Evolutionary conservation across 176 grass and related monocot species (phyloP).

Genomic region (Stipa capillata): DNA sequence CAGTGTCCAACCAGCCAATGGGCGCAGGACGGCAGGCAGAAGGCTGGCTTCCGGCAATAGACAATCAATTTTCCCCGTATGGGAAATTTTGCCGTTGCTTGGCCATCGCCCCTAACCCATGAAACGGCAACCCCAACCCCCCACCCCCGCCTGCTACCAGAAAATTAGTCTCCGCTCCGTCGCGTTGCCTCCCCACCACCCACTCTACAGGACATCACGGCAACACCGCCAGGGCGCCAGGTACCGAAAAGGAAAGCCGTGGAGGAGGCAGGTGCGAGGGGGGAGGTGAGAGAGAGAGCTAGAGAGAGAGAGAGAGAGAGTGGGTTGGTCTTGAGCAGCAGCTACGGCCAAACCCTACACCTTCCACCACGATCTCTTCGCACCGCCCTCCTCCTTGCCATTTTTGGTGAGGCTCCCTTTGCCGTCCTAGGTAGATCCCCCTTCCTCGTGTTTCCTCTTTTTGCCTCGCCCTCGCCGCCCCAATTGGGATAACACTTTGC

Average conservation of each 20-base stretch:
- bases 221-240: slow-evolving; percentile 13
- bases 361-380: not conserved
- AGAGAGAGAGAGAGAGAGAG: too few species aligned
- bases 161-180: not conserved
- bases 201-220: not conserved
- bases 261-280: not conserved
- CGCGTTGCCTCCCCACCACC: not conserved
- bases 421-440: slow-evolving; percentile 36
- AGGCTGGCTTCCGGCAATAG: not conserved
- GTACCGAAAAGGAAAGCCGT: slow-evolving; percentile 46
- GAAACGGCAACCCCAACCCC: not conserved
- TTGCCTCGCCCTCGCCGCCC: slow-evolving; percentile 1
- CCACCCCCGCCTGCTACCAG: not conserved
- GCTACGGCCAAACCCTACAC: slow-evolving; percentile 37
- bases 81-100: not conserved
- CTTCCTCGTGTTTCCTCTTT: slow-evolving; percentile 22
- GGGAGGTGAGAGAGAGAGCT: not conserved
- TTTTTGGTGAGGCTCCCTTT: slow-evolving; percentile 39
- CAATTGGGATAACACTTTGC: slow-evolving; percentile 27
- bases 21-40: not conserved
- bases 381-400: slow-evolving; percentile 17
- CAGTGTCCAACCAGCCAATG: slow-evolving; percentile 12
- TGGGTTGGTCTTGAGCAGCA: not conserved
- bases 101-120: not conserved
- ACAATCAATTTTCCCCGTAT: not conserved